These are phyloP conservation scores for Seiridium unicorne DNA, from an alignment of 2,329 filamentous ascomycete species.

Conservation along the genomic window DNA sequence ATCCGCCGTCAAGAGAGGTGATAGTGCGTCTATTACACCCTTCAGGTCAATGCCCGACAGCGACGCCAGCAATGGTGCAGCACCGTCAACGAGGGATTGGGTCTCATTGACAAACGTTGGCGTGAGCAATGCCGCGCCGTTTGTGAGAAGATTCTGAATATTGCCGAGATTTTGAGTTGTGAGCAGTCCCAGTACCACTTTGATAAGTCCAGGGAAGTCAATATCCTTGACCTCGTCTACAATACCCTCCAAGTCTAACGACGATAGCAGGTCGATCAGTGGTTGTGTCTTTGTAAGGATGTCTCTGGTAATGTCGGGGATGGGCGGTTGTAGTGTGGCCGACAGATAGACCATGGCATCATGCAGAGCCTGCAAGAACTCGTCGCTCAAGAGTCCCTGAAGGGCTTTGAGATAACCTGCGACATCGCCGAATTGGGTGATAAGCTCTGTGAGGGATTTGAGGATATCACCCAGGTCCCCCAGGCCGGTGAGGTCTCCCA, in stretches of 20 bases:
- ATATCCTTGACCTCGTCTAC: slow-evolving; percentile 26
- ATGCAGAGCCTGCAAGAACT: slow-evolving; percentile 38
- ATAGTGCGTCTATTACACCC: slow-evolving; percentile 28
- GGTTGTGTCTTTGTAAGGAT: slow-evolving; percentile 26
- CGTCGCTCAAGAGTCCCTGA: slow-evolving; percentile 28
- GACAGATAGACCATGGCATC: slow-evolving; percentile 40
- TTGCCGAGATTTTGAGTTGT: neutral
- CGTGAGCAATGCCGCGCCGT: slow-evolving; percentile 3
- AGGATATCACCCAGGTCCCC: slow-evolving; percentile 24
- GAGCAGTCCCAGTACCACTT: slow-evolving; percentile 7
- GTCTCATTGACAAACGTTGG: slow-evolving; percentile 9
- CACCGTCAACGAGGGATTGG: slow-evolving; percentile 20
- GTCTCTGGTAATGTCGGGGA: slow-evolving; percentile 23
- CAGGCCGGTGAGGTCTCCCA: slow-evolving; percentile 14
- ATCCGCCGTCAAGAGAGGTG: slow-evolving; percentile 30
- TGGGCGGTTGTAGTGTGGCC: slow-evolving; percentile 35
- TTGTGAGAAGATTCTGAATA: neutral
- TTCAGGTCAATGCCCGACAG: slow-evolving; percentile 23
- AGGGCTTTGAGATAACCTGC: slow-evolving; percentile 27
- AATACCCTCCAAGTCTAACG: slow-evolving; percentile 21
- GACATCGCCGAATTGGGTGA: slow-evolving; percentile 24
- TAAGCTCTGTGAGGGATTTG: slow-evolving; percentile 19
- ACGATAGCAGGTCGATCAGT: slow-evolving; percentile 25
- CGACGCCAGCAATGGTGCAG: slow-evolving; percentile 18
- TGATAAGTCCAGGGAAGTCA: slow-evolving; percentile 31